These are phyloP conservation scores for Vitis hybrid DNA, from an alignment of 177 flowering plant species.

Conservation along the genomic window DNA sequence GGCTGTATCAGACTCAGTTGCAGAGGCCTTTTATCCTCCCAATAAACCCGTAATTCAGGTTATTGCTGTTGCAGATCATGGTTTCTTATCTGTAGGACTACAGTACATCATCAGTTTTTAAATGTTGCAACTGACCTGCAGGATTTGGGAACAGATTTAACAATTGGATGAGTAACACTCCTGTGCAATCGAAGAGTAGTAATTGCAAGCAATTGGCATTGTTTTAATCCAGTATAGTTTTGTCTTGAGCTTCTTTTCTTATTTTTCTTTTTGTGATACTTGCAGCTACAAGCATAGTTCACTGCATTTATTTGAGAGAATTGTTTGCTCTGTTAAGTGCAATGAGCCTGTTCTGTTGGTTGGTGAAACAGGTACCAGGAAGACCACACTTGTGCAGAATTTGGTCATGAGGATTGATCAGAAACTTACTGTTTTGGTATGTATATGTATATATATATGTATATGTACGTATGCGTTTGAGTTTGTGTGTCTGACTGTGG, in stretches of 20 bases:
- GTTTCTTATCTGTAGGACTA: slow-evolving; percentile 2
- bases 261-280: slow-evolving; percentile 6
- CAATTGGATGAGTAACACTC: slow-evolving; percentile 67
- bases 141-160: slow-evolving; percentile 46
- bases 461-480: no score
- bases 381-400: slow-evolving; percentile 95
- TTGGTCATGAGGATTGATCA: slow-evolving; percentile 75
- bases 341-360: slow-evolving; percentile 97
- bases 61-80: not conserved
- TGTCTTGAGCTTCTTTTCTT: slow-evolving; percentile 2
- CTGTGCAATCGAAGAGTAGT: slow-evolving; percentile 33
- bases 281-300: slow-evolving; percentile 63
- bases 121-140: slow-evolving; percentile 27
- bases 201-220: slow-evolving; percentile 11
- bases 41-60: slow-evolving; percentile 75
- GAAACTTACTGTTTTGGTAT: slow-evolving; percentile 87
- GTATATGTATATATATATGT: not conserved
- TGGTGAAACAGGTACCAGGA: slow-evolving; percentile 99
- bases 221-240: not conserved
- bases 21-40: slow-evolving; percentile 45
- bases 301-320: slow-evolving; percentile 69
- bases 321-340: slow-evolving; percentile 78
- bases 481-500: no score
- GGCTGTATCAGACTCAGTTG: slow-evolving; percentile 41
- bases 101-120: slow-evolving; percentile 9